A percentile compares a stretch with the other conserved stretches of the same genome.
phyloP scores from a whole-genome alignment of 2,329 filamentous ascomycete species.

The Pseudodiploospora longispora region DNA sequence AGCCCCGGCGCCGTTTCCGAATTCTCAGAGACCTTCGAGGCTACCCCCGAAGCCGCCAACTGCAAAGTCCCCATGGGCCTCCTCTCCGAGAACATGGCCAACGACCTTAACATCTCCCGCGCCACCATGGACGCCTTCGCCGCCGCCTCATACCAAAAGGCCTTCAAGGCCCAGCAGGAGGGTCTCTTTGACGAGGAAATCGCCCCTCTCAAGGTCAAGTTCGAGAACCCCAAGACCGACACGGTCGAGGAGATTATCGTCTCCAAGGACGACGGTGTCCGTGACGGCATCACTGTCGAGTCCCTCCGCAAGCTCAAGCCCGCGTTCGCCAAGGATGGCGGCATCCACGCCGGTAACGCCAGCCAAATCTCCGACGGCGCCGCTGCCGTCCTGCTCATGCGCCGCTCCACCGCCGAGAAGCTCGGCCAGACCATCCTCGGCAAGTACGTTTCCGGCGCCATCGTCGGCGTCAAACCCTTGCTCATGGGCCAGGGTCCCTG shows the following conservation, averaged over 20 bases:
- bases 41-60: conserved; percentile 74
- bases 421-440: conserved; percentile 85
- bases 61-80: conserved; percentile 98
- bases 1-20: conserved; percentile 80
- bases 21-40: conserved; percentile 84
- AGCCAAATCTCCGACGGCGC: conserved; percentile 94
- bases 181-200: conserved; percentile 96
- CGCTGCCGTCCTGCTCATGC: conserved; percentile 92
- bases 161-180: conserved; percentile 69
- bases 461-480: conserved; percentile 84
- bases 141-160: conserved; percentile 87
- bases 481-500: conserved; percentile 96
- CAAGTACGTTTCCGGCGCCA: conserved; percentile 79
- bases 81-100: conserved; percentile 90
- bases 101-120: conserved; percentile 67
- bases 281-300: conserved; percentile 77
- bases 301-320: conserved; percentile 84
- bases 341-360: conserved; percentile 93
- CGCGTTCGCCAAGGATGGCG: conserved; percentile 84
- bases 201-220: conserved; percentile 74
- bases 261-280: conserved; percentile 76
- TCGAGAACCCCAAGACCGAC: conserved; percentile 82
- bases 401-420: conserved; percentile 78
- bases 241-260: conserved; percentile 80
- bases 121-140: conserved; percentile 84